Evolutionary conservation across 2,329 filamentous ascomycete species (phyloP), one percentile per base, ranked within the genome.

Genomic region (Myriangium duriaei): DNA sequence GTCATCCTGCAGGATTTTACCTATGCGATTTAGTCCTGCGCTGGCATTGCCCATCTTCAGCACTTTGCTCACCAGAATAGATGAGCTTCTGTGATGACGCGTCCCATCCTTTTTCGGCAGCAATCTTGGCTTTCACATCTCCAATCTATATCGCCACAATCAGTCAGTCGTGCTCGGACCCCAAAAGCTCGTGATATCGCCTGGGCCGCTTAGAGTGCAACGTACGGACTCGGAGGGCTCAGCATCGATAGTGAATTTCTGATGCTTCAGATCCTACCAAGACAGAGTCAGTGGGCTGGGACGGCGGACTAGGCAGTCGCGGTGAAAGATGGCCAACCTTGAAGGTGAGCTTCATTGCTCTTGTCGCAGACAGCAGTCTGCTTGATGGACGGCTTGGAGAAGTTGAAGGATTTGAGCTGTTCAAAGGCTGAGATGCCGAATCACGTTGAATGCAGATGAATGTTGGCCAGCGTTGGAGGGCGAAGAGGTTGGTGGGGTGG

Each of bases 1-100:
- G 45, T 86, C 85, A 80, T 98, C 88, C 64, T 95, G 88, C 48
- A 98, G 69, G 52, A 98, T 96, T 70, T 98, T 98, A 67, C 91
- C 87, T 95, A 51, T 34, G 19, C n/a, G n/a, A n/a, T n/a, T n/a
- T n/a, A n/a, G n/a, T n/a, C n/a, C n/a, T n/a, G n/a, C n/a, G n/a
- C n/a, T 16, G 11, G 16, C 28, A 35, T 12, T 35, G 9, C 19
- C n/a, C 19, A 15, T 38, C 3, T 21, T 12, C 14, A 30, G 24
- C 17, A 12, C 1, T 35, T 7, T 16, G 4, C 74, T 50, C 72
- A 93, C 87, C 91, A 42, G 91, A 95, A 64, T 96, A 96, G 64
- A 98, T 98, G 56, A 98, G 77, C 71, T 96, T 96, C 65, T 93
- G 83, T 47, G 77, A 72, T 55, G 85, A 76, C 34, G 81, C 75